Evolutionary conservation across 164 flowering plant species (phyloP).

Genomic region (Vitis amurensis): DNA sequence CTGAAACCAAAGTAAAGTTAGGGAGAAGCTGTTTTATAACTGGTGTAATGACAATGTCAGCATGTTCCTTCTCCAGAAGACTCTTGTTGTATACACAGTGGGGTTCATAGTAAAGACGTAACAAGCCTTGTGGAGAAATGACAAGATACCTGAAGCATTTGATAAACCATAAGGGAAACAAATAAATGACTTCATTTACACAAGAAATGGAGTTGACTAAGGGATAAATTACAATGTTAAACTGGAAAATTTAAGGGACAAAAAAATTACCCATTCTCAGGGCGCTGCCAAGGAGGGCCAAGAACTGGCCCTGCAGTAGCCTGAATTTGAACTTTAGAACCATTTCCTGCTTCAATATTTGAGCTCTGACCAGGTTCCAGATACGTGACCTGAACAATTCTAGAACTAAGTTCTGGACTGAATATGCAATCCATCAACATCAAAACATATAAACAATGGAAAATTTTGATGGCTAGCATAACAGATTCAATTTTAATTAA

Average conservation of each 20-base stretch:
- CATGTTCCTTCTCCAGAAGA: slow-evolving; percentile 52
- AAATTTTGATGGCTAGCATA: background rate
- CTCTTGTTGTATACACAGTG: slow-evolving; percentile 75
- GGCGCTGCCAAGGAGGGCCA: slow-evolving; percentile 98
- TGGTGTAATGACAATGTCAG: slow-evolving; percentile 88
- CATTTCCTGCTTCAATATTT: slow-evolving; percentile 51
- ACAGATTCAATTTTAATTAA: background rate
- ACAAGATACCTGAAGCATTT: slow-evolving; percentile 62
- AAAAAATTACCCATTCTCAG: slow-evolving; percentile 78
- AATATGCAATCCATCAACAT: background rate
- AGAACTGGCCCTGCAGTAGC: slow-evolving; percentile 93
- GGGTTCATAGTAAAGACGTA: slow-evolving; percentile 85
- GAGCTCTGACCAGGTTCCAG: slow-evolving; percentile 81
- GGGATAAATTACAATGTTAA: background rate
- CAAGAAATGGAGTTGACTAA: background rate
- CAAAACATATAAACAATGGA: background rate
- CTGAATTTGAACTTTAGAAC: slow-evolving; percentile 49
- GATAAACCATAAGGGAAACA: background rate
- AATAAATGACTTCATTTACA: background rate
- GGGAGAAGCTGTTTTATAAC: slow-evolving; percentile 90
- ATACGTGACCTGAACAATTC: slow-evolving; percentile 65
- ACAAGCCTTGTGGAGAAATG: slow-evolving; percentile 45
- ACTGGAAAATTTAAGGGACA: background rate
- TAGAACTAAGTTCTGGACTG: slow-evolving; percentile 6
- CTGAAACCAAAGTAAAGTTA: slow-evolving; percentile 77